Conservation (phyloP, 306 rosid species). For the Corylus avellana region DNA sequence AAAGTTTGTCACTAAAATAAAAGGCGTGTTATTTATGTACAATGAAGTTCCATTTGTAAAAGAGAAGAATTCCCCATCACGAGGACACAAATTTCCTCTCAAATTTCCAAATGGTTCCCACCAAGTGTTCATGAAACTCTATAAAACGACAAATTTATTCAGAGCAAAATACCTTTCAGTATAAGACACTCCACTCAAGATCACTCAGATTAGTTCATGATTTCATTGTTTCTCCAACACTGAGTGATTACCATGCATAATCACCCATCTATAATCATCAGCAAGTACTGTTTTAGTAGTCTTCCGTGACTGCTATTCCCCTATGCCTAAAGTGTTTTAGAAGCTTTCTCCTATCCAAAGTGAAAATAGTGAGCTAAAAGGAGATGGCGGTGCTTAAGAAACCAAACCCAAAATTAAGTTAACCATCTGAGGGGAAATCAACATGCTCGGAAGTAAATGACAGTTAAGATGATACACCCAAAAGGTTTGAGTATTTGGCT, state of each 20-base stretch:
- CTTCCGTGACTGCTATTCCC: not conserved
- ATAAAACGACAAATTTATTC: too few species aligned
- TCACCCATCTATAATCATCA: too few species aligned
- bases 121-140: not conserved
- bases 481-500: not conserved
- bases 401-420: not conserved
- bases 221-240: too few species aligned
- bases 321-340: not conserved
- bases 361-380: not conserved
- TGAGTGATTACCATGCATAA: too few species aligned
- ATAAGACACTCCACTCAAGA: too few species aligned
- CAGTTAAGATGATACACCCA: not conserved
- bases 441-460: not conserved
- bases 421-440: too few species aligned
- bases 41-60: too few species aligned
- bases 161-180: too few species aligned
- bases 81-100: not conserved
- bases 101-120: not conserved
- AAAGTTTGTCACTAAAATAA: not conserved
- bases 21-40: too few species aligned
- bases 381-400: not conserved
- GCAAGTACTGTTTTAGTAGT: not conserved
- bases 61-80: not conserved
- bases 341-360: not conserved
- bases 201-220: too few species aligned